Conservation (phyloP, 805 yeast genomes). For the Candida succiphila region DNA sequence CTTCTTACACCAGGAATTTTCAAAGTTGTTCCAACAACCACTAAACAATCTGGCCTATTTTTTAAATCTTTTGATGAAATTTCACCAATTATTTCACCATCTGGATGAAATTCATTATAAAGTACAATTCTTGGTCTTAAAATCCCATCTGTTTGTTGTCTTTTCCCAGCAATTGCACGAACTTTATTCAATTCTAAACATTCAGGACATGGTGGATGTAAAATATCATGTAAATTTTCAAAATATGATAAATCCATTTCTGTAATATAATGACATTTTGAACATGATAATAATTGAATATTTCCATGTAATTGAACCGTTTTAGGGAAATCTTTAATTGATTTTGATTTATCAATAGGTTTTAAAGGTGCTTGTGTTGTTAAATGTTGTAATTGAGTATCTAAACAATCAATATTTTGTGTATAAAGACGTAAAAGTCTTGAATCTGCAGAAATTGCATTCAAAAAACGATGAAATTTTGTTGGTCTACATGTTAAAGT, state of each 20-base stretch:
- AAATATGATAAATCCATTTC: conserved; percentile 45
- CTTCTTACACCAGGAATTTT: conserved; percentile 69
- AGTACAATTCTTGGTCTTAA: conserved; percentile 58
- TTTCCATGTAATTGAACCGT: conserved; percentile 84
- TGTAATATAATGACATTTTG: conserved; percentile 58
- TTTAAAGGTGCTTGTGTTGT: conserved; percentile 40
- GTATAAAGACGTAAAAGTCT: conserved; percentile 70
- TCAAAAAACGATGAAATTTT: conserved; percentile 58
- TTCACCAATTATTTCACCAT: conserved; percentile 78
- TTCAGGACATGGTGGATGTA: conserved; percentile 51
- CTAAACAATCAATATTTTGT: conserved; percentile 82
- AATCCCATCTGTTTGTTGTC: conserved; percentile 51
- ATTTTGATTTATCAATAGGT: conserved; percentile 24
- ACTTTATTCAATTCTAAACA: conserved; percentile 51
- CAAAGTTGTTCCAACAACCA: conserved; percentile 79
- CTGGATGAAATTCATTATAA: conserved; percentile 76
- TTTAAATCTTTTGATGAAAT: conserved; percentile 59
- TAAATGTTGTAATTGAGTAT: conserved; percentile 42
- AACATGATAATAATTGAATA: conserved; percentile 60
- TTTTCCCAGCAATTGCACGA: conserved; percentile 52
- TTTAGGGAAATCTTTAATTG: conserved; percentile 27
- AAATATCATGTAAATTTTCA: conserved; percentile 20
- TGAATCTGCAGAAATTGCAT: conserved; percentile 48
- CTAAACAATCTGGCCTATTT: conserved; percentile 61
- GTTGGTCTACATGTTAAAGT: conserved; percentile 57